A percentile compares a stretch with the other conserved stretches of the same genome.
phyloP scores from a whole-genome alignment of 2,329 filamentous ascomycete species.

The Ambrosiella cleistominuta region DNA sequence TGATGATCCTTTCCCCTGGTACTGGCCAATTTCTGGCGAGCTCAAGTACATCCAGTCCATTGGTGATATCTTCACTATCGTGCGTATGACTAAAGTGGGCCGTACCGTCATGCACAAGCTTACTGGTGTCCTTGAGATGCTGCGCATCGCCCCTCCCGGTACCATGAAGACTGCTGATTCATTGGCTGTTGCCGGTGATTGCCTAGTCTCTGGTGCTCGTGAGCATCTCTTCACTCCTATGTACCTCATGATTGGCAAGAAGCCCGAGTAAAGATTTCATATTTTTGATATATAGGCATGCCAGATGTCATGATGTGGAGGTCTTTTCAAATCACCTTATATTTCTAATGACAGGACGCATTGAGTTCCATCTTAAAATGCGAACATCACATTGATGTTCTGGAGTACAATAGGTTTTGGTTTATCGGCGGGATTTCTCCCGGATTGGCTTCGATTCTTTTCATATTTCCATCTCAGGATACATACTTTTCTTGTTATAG shows the following conservation, averaged over 20 bases:
- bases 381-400: too few species aligned
- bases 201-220: slow-evolving; percentile 67
- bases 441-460: too few species aligned
- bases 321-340: background rate
- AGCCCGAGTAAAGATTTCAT: slow-evolving; percentile 33
- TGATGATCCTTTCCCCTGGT: slow-evolving; percentile 69
- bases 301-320: background rate
- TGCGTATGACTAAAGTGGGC: slow-evolving; percentile 76
- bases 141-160: slow-evolving; percentile 60
- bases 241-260: slow-evolving; percentile 91
- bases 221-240: slow-evolving; percentile 95
- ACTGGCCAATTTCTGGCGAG: slow-evolving; percentile 77
- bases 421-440: too few species aligned
- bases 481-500: too few species aligned
- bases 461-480: too few species aligned
- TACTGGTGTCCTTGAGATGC: slow-evolving; percentile 56
- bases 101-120: slow-evolving; percentile 59
- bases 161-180: slow-evolving; percentile 93
- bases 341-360: background rate
- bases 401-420: too few species aligned
- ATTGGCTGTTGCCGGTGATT: slow-evolving; percentile 64
- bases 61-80: slow-evolving; percentile 65
- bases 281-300: too few species aligned
- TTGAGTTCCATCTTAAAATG: background rate
- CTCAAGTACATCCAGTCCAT: slow-evolving; percentile 66